Conservation (phyloP, 2,329 filamentous ascomycete species). For the Orbilia brochopaga region DNA sequence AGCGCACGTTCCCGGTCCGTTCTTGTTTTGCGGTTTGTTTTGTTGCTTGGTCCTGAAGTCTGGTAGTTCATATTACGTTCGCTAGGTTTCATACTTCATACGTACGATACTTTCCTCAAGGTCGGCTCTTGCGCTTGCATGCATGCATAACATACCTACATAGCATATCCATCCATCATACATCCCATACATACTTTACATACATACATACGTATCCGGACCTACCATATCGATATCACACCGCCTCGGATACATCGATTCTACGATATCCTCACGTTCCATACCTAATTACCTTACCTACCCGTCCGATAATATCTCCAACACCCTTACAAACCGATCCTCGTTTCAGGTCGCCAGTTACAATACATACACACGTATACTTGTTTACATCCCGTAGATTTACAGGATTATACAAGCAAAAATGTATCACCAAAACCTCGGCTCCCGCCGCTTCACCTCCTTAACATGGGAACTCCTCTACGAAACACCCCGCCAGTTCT, state of each 20-base stretch:
- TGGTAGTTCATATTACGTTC: not conserved
- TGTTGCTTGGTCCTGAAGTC: not conserved
- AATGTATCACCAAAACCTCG: conserved; percentile 50
- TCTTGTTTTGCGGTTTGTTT: conserved; percentile 2
- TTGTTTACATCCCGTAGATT: conserved; percentile 1
- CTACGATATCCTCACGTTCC: too few species aligned
- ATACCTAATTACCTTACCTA: too few species aligned
- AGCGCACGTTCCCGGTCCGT: conserved; percentile 6
- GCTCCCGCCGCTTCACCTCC: conserved; percentile 41
- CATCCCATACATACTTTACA: not conserved
- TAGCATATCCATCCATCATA: not conserved
- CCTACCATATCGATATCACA: too few species aligned
- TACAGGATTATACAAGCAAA: not conserved
- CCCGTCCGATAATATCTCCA: too few species aligned
- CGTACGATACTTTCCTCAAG: not conserved
- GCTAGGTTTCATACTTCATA: not conserved
- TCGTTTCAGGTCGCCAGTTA: not conserved
- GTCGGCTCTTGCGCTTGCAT: not conserved
- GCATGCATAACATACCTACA: not conserved
- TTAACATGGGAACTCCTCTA: conserved; percentile 49
- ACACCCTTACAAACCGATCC: too few species aligned
- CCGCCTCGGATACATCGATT: too few species aligned
- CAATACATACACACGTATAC: not conserved
- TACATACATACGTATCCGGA: not conserved
- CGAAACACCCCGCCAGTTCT: conserved; percentile 48